Percentiles rank a stretch among this genome's conserved stretches.
Evolutionary conservation across 208 protist genomes (phyloP).

Genomic region (Trypanosoma caninum): DNA sequence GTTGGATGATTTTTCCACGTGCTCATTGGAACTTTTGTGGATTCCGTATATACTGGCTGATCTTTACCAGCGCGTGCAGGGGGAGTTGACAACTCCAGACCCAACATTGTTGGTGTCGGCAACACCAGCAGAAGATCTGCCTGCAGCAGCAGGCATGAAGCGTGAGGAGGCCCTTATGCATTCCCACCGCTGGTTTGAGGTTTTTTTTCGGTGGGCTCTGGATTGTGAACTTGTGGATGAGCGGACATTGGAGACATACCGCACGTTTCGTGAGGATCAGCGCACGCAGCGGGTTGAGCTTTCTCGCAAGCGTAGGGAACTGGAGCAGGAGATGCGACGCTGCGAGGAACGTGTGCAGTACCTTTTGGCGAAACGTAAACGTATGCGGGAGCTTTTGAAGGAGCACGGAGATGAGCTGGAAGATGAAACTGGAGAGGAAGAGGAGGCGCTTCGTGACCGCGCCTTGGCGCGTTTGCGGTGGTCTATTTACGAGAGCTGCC

Average conservation of each 20-base stretch:
- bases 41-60: slow-evolving; percentile 79
- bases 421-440: slow-evolving; percentile 72
- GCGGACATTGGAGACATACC: slow-evolving; percentile 64
- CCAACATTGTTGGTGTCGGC: not conserved
- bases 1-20: slow-evolving; percentile 81
- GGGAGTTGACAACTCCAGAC: slow-evolving; percentile 19
- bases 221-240: slow-evolving; percentile 60
- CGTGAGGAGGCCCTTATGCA: slow-evolving; percentile 62
- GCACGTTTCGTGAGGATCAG: slow-evolving; percentile 49
- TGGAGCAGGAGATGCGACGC: slow-evolving; percentile 38
- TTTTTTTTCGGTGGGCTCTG: slow-evolving; percentile 80
- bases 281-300: slow-evolving; percentile 81
- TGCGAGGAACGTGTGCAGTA: slow-evolving; percentile 64
- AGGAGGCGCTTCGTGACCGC: slow-evolving; percentile 70
- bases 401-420: slow-evolving; percentile 53
- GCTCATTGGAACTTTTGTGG: slow-evolving; percentile 79
- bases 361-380: slow-evolving; percentile 55
- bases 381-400: slow-evolving; percentile 68
- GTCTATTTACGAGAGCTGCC: slow-evolving; percentile 74
- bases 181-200: slow-evolving; percentile 63
- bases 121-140: not conserved
- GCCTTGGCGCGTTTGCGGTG: slow-evolving; percentile 64
- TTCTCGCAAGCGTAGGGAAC: slow-evolving; percentile 41
- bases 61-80: slow-evolving; percentile 77
- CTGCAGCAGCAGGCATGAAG: slow-evolving; percentile 21